Percentiles rank a stretch among this genome's conserved stretches.
Conservation (phyloP, 106 monocot genomes). For the Narthecium ossifragum region DNA sequence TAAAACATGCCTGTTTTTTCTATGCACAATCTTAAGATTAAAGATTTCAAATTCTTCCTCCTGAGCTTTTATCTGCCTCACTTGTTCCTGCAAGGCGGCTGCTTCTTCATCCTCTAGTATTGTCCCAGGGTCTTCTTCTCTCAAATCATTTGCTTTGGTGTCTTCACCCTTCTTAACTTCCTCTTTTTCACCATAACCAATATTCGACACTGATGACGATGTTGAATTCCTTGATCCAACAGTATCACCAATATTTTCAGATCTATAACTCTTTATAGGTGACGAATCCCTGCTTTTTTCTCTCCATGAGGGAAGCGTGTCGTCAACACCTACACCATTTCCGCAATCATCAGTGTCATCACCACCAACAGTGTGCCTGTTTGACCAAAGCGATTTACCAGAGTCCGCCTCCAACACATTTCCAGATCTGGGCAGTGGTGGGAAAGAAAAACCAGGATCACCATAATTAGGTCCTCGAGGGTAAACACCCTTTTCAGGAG, state of each 20-base stretch:
- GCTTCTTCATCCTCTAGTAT: constrained; percentile 95
- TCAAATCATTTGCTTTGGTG: constrained; percentile 39
- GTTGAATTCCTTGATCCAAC: constrained; percentile 64
- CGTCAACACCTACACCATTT: constrained; percentile 37
- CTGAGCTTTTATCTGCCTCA: constrained; percentile 86
- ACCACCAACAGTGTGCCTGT: constrained; percentile 19
- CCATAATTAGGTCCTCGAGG: constrained; percentile 19
- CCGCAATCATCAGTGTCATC: constrained; percentile 28
- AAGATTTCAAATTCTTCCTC: constrained; percentile 98
- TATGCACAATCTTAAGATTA: constrained; percentile 95
- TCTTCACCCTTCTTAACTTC: constrained; percentile 33
- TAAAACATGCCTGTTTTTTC: constrained; percentile 82
- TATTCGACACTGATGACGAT: constrained; percentile 57
- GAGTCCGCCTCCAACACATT: constrained; percentile 32
- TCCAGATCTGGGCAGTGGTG: constrained; percentile 42
- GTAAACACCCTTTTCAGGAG: constrained; percentile 25
- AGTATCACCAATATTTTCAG: constrained; percentile 40
- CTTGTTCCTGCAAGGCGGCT: constrained; percentile 91
- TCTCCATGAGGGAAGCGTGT: constrained; percentile 68
- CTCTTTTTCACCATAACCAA: constrained; percentile 43
- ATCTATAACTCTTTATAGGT: constrained; percentile 40
- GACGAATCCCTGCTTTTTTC: constrained; percentile 58
- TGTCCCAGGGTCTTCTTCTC: constrained; percentile 49
- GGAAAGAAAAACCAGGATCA: constrained; percentile 84
- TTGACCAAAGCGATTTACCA: constrained; percentile 38